Conservation (phyloP, 805 yeast genomes). For the Brettanomyces anomalus region DNA sequence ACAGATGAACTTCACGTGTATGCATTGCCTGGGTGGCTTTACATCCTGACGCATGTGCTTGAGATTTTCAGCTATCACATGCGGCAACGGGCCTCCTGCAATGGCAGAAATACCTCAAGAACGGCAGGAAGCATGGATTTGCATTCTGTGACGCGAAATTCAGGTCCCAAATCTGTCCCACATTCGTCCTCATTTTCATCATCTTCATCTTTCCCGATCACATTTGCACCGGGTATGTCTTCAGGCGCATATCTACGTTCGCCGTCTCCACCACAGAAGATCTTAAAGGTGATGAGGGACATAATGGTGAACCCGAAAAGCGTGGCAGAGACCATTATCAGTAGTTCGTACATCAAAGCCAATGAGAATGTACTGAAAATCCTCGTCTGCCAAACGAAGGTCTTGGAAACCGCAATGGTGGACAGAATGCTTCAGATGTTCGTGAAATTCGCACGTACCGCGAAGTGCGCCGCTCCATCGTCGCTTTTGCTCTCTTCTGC, state of each 20-base stretch:
- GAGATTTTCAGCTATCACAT: conserved; percentile 27
- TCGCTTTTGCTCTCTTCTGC: background rate
- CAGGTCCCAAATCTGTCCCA: background rate
- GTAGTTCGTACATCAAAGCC: conserved; percentile 13
- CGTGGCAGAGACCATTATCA: conserved; percentile 19
- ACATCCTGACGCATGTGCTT: conserved; percentile 36
- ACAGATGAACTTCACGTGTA: conserved; percentile 11
- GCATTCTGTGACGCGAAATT: too few species aligned
- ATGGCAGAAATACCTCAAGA: too few species aligned
- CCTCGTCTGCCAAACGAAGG: conserved; percentile 14
- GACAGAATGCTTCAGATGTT: conserved; percentile 17
- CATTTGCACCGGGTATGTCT: too few species aligned
- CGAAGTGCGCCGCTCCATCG: background rate
- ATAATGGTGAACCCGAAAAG: conserved; percentile 22
- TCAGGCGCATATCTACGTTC: too few species aligned
- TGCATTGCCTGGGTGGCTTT: conserved; percentile 36
- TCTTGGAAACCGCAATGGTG: conserved; percentile 17
- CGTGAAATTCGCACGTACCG: conserved; percentile 16
- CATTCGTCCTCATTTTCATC: too few species aligned
- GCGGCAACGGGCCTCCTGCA: conserved; percentile 4
- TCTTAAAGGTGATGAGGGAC: conserved; percentile 29
- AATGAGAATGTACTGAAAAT: conserved; percentile 18
- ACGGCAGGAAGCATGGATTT: too few species aligned
- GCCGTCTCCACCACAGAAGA: conserved; percentile 13
- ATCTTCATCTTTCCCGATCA: too few species aligned